phyloP scores from a whole-genome alignment of 1,284 basidiomycete species.

The Leccinum insolens region DNA sequence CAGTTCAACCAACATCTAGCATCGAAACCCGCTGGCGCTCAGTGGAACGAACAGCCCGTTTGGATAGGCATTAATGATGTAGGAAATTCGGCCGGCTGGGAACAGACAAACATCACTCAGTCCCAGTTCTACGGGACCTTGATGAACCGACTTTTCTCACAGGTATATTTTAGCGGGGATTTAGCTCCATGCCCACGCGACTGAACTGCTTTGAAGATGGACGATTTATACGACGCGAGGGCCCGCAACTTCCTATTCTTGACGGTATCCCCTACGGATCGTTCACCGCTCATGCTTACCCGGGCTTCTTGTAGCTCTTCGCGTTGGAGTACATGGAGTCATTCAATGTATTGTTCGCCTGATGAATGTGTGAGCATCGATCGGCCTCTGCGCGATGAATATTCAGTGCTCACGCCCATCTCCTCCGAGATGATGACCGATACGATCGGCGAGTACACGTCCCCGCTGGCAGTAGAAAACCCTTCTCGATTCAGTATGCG shows the following conservation, averaged over 20 bases:
- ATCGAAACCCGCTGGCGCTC: conserved; percentile 49
- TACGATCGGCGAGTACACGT: conserved; percentile 44
- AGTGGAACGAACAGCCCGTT: conserved; percentile 46
- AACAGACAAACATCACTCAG: conserved; percentile 51
- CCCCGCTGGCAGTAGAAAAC: conserved; percentile 49
- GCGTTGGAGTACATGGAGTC: conserved; percentile 69
- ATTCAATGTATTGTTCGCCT: conserved; percentile 77
- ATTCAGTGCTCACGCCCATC: conserved; percentile 45
- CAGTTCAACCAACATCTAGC: conserved; percentile 58
- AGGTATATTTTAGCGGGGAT: conserved; percentile 37
- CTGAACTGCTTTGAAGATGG: conserved; percentile 41
- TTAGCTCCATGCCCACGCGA: conserved; percentile 56
- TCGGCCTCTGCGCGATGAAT: background rate
- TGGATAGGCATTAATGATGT: conserved; percentile 74
- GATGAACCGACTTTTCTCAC: conserved; percentile 58
- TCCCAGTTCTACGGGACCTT: conserved; percentile 52
- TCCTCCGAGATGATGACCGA: conserved; percentile 61
- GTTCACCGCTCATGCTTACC: conserved; percentile 52
- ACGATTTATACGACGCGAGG: conserved; percentile 54
- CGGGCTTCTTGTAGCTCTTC: conserved; percentile 47
- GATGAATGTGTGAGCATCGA: conserved; percentile 9
- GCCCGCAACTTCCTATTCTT: conserved; percentile 68
- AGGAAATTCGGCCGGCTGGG: conserved; percentile 55
- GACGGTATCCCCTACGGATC: conserved; percentile 64
- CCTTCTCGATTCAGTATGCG: conserved; percentile 38